Base-by-base conservation (phyloP, 768 basidiomycete genomes). In the Coprinopsis sp. region DNA sequence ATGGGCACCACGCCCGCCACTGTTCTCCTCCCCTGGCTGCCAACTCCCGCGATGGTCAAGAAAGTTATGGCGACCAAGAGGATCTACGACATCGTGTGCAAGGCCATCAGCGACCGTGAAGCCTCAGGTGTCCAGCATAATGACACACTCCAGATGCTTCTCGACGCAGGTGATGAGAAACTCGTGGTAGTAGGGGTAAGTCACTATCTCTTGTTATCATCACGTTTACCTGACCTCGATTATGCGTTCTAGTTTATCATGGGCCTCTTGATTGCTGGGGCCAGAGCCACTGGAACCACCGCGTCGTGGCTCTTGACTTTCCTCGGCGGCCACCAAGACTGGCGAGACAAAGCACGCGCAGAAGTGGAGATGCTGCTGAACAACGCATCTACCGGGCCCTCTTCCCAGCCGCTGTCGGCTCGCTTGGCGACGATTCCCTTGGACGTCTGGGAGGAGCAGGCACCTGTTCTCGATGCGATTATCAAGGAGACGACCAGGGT, bases 221-320 rank as follows among this genome's bases (percentile, higher is more conserved):
- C 19, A 37, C 21, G 49, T 50, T 50, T 33, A 53, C 55, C 51
- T 44, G 23, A 55, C 50, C 43, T 41, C 47, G 47, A 24, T 41
- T 54, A 44, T 43, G n/a, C n/a, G n/a, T n/a, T 52, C 37, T 57
- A 87, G 85, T 88, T 90, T 62, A 84, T 87, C 49, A 87, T 88
- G 82, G 87, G 87, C 25, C 66, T 89, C 13, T 69, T 90, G 46
- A 82, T 87, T 46, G 87, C 87, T 25, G 87, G 87, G n/a, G 81
- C 86, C 33, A 76, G 87, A 58, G 84, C 87, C 11, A 89, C 85
- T 36, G 86, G 86, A 10, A 83, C 83, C 8, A 84, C 85, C 72
- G 86, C 85, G 30, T 85, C 81, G 24, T 90, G 87, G 87, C 63
- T 89, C 42, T 66, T 84, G 48, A 84, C 81, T 25, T 90, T 78